Percentiles rank a stretch among this genome's conserved stretches.
phyloP scores from a whole-genome alignment of 352 stramenopile genomes.

The Aphanomyces euteiches region DNA sequence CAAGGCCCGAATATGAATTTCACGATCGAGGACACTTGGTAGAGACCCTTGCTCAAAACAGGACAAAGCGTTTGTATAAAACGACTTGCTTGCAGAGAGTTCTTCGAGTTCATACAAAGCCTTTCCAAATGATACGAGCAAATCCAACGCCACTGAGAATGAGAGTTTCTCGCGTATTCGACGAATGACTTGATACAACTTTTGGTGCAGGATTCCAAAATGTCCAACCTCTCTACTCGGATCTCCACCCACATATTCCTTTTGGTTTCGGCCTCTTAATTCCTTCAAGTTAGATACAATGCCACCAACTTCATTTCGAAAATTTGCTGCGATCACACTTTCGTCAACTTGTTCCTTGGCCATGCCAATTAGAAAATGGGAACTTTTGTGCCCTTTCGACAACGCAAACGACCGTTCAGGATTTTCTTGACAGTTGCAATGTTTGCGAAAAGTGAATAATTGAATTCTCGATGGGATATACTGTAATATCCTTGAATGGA shows the following conservation, averaged over 20 bases:
- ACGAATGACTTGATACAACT: slow-evolving; percentile 4
- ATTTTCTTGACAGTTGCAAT: no score
- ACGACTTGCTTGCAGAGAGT: slow-evolving; percentile 6
- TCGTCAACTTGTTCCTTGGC: slow-evolving; percentile 14
- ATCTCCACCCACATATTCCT: background rate
- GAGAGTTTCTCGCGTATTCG: slow-evolving; percentile 18
- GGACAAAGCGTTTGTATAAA: background rate
- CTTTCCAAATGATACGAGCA: slow-evolving; percentile 21
- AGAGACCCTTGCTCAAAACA: background rate
- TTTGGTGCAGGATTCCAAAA: slow-evolving; percentile 4
- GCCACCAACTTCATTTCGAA: slow-evolving; percentile 7
- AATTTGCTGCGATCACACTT: slow-evolving; percentile 21
- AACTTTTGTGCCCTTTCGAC: background rate
- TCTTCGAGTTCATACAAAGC: slow-evolving; percentile 13
- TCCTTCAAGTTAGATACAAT: slow-evolving; percentile 21
- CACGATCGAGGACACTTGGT: background rate
- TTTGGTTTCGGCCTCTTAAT: slow-evolving; percentile 8
- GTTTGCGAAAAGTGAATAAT: background rate
- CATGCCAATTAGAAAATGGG: slow-evolving; percentile 5
- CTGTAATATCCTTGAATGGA: no score
- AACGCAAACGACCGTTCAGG: background rate
- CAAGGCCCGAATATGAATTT: slow-evolving; percentile 14
- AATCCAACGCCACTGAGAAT: slow-evolving; percentile 11
- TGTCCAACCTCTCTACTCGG: slow-evolving; percentile 11
- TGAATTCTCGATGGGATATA: no score